Evolutionary conservation across 2,329 filamentous ascomycete species (phyloP), one percentile per base, ranked within the genome.

Genomic region (Xylaria sp.): DNA sequence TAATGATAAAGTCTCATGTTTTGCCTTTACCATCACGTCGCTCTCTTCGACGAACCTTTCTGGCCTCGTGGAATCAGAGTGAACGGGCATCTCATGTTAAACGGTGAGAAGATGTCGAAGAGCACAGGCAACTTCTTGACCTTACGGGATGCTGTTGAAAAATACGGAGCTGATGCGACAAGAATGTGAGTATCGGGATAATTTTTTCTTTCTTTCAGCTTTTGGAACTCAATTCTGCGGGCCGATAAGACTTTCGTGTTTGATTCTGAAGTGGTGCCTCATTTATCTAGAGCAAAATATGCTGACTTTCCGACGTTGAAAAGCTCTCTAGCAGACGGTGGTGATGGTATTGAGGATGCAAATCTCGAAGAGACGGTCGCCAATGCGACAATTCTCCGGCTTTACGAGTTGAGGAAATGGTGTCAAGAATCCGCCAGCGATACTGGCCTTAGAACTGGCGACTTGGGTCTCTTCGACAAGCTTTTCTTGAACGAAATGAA

Each of bases 81-180:
- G 65, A 99, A 99, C 74, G 95, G 95, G 1, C 94, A 98, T 79
- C 80, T 98, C 72, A 87, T 96, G 77, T 83, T 99, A 67, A 99
- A 99, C 75, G 94, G 94, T 51, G 92, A 97, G 75, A 99, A 99
- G 85, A 99, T 99, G 95, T 90, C 88, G 76, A 99, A 99, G 82
- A 94, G 90, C 55, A 97, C 93, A 0, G 95, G 95, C 65, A 99
- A 98, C 80, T 99, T 99, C 82, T 84, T 99, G 76, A 98, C 95
- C 10, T 83, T 98, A 54, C 85, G 88, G 55, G 91, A 97, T 65
- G 60, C 93, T 29, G 90, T 94, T 13, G 85, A 88, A 70, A 99
- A 99, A 77, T 99, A 95, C 71, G 95, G 95, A 72, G 94, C 95
- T 8, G 95, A 98, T 75, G 95, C 95, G 11, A 90, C 90, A 43